Evolutionary conservation across 257 asterid genomes (phyloP).

Genomic region (Fraxinus pennsylvanica): DNA sequence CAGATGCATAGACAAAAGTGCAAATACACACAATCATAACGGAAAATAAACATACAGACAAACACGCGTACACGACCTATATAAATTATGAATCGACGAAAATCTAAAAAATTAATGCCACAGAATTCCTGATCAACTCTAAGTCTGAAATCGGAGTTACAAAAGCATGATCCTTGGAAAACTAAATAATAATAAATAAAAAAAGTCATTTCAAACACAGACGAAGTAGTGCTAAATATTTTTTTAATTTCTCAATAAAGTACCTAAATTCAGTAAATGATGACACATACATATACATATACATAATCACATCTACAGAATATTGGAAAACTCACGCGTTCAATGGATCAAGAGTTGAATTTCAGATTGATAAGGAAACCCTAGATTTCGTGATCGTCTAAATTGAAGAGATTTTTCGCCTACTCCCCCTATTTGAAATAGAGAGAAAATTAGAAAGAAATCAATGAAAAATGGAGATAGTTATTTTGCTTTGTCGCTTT

Average conservation of each 20-base stretch:
- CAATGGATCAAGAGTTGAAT: conserved; percentile 21
- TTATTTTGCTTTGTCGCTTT: background rate
- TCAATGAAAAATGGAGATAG: conserved; percentile 16
- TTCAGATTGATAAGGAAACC: conserved; percentile 24
- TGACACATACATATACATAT: conserved; percentile 13
- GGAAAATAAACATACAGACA: background rate
- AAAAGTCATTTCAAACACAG: background rate
- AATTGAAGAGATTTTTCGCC: background rate
- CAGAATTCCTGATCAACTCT: conserved; percentile 6
- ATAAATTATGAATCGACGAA: background rate
- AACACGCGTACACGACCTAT: background rate
- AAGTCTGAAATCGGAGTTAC: conserved; percentile 9
- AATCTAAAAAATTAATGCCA: conserved; percentile 2
- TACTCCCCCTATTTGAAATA: background rate
- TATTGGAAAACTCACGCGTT: conserved; percentile 19
- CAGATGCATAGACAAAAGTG: background rate
- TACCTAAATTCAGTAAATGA: background rate
- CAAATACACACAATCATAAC: background rate
- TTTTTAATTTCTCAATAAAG: background rate
- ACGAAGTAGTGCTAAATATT: background rate
- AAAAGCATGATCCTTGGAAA: conserved; percentile 18
- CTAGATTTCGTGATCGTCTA: conserved; percentile 29
- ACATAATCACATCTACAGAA: conserved; percentile 4
- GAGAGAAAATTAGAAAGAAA: background rate
- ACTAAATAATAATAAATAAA: too few species aligned